Evolutionary conservation across 163 green algal species (phyloP), one percentile per base, ranked within the genome.

Genomic region (Scenedesmus sp.): DNA sequence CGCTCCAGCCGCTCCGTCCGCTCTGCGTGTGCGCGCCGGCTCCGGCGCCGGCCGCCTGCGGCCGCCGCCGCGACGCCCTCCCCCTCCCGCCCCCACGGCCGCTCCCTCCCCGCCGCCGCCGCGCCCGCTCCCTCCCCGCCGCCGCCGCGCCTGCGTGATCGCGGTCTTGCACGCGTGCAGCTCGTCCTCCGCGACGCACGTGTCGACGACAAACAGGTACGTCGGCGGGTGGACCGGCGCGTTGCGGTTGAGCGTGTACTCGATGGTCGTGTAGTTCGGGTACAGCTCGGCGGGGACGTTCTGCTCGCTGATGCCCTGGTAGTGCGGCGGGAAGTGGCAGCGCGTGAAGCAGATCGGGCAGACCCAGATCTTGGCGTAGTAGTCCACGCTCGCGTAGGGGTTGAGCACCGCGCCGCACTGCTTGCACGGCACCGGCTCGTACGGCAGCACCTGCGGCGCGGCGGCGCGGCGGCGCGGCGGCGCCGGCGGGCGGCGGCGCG

Each of bases 141-240:
- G n/a, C n/a, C 33, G 1, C 3, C 48, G 5, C 51, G 66, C 69
- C 85, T 98, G 94, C 77, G 88, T 87, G 75, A 97, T 82, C 22
- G 90, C 87, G 9, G 84, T 84, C 78, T 96, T 97, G 79, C 90
- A 91, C 4, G 92, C 90, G 11, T 77, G 72, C 50, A 99, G 90
- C 90, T 99, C 96, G 36, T 99, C 96, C 88, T 99, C 96, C 18
- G 87, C 84, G 39, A 97, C 64, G 75, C 88, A 97, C 9, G 93
- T 98, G 89, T 99, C 96, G 31, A 99, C 84, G 2, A 99, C 84
- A 79, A 99, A 98, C 13, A 99, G 74, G 79, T 97, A 99, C 2
- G 91, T 90, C n/a, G 96, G 96, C 33, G 94, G 90, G 69, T 88
- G 82, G 1, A 88, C 81, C 18, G 84, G 65, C 26, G 87, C 75